A percentile compares a stretch with the other conserved stretches of the same genome.
These are phyloP conservation scores for Chalara sp. DNA, from an alignment of 2,329 filamentous ascomycete species.

Conservation along the genomic window DNA sequence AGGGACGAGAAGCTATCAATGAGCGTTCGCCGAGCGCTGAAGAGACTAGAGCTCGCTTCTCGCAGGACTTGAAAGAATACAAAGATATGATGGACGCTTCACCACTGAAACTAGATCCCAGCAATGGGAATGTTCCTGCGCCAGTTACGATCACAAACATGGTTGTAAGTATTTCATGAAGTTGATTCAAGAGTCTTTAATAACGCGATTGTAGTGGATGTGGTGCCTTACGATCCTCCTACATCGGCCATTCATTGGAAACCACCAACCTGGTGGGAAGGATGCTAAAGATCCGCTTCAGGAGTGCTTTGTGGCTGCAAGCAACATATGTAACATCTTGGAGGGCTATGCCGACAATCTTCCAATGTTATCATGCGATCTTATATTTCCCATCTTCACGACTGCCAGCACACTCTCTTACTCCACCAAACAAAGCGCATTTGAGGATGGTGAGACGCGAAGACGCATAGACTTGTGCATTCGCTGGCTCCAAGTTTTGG, in stretches of 20 bases:
- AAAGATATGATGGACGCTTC: not conserved
- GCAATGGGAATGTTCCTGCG: not conserved
- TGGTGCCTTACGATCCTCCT: not conserved
- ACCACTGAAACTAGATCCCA: not conserved
- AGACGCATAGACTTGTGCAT: not conserved
- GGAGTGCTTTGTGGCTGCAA: not conserved
- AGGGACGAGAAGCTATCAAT: not conserved
- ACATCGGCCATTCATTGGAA: not conserved
- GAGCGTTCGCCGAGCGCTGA: not conserved
- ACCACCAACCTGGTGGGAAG: not conserved
- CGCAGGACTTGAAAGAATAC: not conserved
- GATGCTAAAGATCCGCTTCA: not conserved
- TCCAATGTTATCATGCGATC: not conserved
- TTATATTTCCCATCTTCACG: conserved; percentile 1
- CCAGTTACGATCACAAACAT: conserved; percentile 1
- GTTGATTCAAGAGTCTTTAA: too few relatives aligned
- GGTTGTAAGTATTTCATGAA: not conserved
- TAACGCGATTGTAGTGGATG: not conserved
- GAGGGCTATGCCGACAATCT: not conserved
- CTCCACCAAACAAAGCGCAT: not conserved
- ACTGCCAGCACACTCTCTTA: not conserved
- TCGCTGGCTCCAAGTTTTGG: not conserved
- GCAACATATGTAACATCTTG: not conserved
- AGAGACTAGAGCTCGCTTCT: not conserved
- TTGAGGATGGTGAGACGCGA: not conserved